These are phyloP conservation scores for Alternaria hordeiaustralica DNA, from an alignment of 2,329 filamentous ascomycete genomes.

Conservation along the genomic window DNA sequence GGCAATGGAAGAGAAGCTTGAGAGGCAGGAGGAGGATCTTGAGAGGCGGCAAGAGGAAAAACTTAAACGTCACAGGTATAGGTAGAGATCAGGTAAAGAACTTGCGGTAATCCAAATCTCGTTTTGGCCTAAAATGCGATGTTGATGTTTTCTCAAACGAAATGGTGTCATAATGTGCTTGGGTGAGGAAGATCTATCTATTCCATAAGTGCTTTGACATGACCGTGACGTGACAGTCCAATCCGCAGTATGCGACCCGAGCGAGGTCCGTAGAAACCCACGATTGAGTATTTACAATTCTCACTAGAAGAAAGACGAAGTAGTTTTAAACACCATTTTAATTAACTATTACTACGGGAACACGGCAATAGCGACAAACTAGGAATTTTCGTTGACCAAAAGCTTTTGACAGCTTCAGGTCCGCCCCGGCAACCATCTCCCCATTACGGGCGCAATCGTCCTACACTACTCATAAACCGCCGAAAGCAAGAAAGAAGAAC, in stretches of 20 bases:
- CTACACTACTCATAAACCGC: neutral
- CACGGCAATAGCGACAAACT: neutral
- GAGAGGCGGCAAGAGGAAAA: neutral
- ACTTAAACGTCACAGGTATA: neutral
- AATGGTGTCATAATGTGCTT: neutral
- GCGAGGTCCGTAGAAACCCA: neutral
- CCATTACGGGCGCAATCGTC: slow-evolving; percentile 19
- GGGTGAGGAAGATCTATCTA: neutral
- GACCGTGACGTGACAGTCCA: neutral
- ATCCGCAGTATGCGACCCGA: neutral
- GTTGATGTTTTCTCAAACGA: neutral
- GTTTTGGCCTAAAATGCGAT: neutral
- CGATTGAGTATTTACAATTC: neutral
- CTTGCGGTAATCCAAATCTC: neutral
- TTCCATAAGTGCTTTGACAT: neutral
- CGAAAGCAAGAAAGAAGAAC: slow-evolving; percentile 12
- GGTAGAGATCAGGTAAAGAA: neutral
- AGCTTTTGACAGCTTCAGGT: neutral
- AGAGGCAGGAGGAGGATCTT: neutral
- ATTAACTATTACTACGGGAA: slow-evolving; percentile 32
- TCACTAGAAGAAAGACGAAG: neutral
- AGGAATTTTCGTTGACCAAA: slow-evolving; percentile 10
- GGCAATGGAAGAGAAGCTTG: rapidly evolving
- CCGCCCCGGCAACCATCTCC: slow-evolving; percentile 3
- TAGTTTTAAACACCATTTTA: neutral